These are phyloP conservation scores for Colletotrichum plurivorum DNA, from an alignment of 2,329 filamentous ascomycete species.

Conservation along the genomic window DNA sequence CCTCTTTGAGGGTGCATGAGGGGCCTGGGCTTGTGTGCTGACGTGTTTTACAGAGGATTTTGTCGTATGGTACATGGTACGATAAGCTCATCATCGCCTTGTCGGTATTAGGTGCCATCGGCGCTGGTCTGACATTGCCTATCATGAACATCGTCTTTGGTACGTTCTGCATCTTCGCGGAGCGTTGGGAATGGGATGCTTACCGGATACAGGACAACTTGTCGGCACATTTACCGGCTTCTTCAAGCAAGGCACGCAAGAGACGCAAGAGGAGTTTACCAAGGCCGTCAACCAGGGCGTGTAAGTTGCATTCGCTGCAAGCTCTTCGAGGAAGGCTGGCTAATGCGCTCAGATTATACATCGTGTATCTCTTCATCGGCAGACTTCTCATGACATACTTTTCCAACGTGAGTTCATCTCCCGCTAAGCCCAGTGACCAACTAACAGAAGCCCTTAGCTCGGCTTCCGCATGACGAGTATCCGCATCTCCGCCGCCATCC, in stretches of 20 bases:
- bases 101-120: constrained; percentile 34
- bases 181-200: background rate
- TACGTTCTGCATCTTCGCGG: background rate
- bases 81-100: constrained; percentile 34
- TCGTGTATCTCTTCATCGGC: constrained; percentile 53
- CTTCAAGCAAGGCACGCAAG: constrained; percentile 34
- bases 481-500: constrained; percentile 63
- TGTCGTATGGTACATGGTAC: constrained; percentile 24
- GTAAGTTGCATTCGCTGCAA: constrained; percentile 21
- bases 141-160: constrained; percentile 54
- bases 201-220: constrained; percentile 42
- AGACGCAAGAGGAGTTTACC: constrained; percentile 39
- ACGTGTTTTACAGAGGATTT: constrained; percentile 19
- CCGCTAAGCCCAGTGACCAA: too few species aligned
- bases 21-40: background rate
- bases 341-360: constrained; percentile 47
- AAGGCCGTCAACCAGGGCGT: constrained; percentile 41
- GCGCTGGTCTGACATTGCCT: constrained; percentile 45
- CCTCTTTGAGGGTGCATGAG: too few species aligned
- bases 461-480: constrained; percentile 64
- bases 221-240: constrained; percentile 49
- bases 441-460: constrained; percentile 47
- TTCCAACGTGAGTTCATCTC: constrained; percentile 46
- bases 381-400: constrained; percentile 51
- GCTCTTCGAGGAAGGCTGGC: background rate